These are phyloP conservation scores for Lunasporangiospora selenospora DNA, from an alignment of 192 early-diverging fungal genomes.

Conservation along the genomic window DNA sequence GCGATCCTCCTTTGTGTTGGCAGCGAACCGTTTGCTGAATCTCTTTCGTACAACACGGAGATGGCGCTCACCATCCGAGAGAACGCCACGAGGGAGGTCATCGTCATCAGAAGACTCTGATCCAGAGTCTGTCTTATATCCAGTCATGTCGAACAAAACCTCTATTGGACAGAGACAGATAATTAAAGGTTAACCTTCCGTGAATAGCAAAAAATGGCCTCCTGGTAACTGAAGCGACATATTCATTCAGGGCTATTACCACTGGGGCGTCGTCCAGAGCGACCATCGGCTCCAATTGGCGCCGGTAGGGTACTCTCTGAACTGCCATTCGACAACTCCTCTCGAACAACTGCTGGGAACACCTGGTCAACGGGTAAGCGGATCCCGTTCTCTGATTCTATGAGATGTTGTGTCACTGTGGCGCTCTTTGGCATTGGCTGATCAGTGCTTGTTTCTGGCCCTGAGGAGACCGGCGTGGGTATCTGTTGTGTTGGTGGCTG, in stretches of 20 bases:
- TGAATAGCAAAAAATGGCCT: no score
- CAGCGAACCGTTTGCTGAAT: constrained; percentile 17
- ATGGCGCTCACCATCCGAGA: constrained; percentile 42
- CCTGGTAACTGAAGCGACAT: background rate
- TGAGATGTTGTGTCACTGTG: constrained; percentile 30
- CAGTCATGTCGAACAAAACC: constrained; percentile 56
- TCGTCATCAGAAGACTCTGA: constrained; percentile 41
- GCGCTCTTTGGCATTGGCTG: constrained; percentile 9
- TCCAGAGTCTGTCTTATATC: constrained; percentile 53
- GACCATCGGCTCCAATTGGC: no score
- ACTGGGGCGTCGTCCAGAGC: constrained; percentile 17
- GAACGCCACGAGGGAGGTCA: constrained; percentile 39
- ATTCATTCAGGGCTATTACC: constrained; percentile 11
- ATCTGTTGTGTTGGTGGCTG: background rate
- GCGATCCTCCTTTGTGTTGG: constrained; percentile 29
- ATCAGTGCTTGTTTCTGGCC: no score
- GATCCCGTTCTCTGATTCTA: constrained; percentile 41
- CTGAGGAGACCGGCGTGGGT: no score
- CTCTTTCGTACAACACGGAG: constrained; percentile 22
- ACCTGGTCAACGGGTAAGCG: constrained; percentile 20
- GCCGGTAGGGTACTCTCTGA: constrained; percentile 3
- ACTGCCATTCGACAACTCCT: constrained; percentile 5
- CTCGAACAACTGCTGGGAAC: constrained; percentile 30
- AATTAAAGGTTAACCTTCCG: no score
- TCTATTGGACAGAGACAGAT: constrained; percentile 14